These are phyloP conservation scores for Penicillium diatomitis DNA, from an alignment of 495 filamentous ascomycete species.

Conservation along the genomic window DNA sequence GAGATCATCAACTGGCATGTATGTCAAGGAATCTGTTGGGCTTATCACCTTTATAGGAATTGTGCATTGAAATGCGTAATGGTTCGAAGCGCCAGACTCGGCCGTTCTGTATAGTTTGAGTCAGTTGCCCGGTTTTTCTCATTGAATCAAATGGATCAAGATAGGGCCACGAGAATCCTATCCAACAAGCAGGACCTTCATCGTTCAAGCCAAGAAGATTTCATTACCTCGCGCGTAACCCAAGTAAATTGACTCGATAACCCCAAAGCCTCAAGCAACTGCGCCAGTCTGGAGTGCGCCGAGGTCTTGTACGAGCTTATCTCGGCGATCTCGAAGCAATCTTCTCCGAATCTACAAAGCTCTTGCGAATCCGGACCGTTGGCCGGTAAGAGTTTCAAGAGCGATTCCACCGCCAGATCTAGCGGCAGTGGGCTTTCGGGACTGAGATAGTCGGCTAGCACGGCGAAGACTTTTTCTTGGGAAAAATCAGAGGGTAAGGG, in stretches of 20 bases:
- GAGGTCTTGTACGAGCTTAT: neutral
- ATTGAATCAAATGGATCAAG: neutral
- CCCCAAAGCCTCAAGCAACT: constrained; percentile 1
- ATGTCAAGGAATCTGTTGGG: neutral
- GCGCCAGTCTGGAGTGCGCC: neutral
- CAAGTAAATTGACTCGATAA: neutral
- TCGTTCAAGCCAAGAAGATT: too few species aligned
- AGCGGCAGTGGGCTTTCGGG: neutral
- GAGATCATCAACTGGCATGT: too few species aligned
- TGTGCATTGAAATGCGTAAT: neutral
- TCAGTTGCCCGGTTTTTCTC: neutral
- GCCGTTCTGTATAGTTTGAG: neutral
- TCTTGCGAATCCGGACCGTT: neutral
- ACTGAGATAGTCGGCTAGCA: neutral
- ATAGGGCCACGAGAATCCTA: too few species aligned
- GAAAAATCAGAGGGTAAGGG: too few species aligned
- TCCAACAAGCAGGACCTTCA: too few species aligned
- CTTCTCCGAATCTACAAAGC: neutral
- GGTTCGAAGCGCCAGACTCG: neutral
- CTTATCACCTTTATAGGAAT: neutral
- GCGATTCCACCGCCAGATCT: neutral
- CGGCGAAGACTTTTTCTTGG: neutral
- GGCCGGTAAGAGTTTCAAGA: constrained; percentile 1
- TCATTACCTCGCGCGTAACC: neutral
- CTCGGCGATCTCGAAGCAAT: constrained; percentile 3